Evolutionary conservation across 352 stramenopile species (phyloP).

Genomic region (Pilasporangium apinafurcum): DNA sequence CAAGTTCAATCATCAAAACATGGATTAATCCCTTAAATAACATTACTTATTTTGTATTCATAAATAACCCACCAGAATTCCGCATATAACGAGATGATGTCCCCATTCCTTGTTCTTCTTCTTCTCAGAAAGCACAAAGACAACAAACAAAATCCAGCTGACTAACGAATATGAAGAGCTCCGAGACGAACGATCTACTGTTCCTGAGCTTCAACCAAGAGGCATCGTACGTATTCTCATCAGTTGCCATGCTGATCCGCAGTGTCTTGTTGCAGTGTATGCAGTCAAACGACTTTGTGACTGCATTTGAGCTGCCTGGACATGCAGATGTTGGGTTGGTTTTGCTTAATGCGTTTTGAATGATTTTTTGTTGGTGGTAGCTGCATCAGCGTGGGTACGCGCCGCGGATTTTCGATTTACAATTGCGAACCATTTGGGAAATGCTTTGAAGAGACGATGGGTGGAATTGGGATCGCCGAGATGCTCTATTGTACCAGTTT

Average conservation of each 20-base stretch:
- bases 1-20: too few relatives aligned
- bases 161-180: conserved; percentile 31
- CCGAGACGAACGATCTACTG: conserved; percentile 58
- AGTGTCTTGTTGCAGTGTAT: too few relatives aligned
- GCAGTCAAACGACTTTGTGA: not conserved
- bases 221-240: conserved; percentile 69
- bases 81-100: too few relatives aligned
- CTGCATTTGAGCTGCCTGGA: not conserved
- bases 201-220: conserved; percentile 92
- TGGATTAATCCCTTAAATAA: too few relatives aligned
- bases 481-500: conserved; percentile 93
- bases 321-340: too few relatives aligned
- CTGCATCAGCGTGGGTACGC: conserved; percentile 88
- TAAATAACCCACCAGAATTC: too few relatives aligned
- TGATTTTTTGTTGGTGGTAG: conserved; percentile 24
- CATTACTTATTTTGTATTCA: too few relatives aligned
- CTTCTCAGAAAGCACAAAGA: too few relatives aligned
- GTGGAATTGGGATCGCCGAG: conserved; percentile 86
- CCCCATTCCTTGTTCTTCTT: too few relatives aligned
- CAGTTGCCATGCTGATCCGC: too few relatives aligned
- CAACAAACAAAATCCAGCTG: too few relatives aligned
- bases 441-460: conserved; percentile 83
- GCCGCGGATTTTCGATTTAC: conserved; percentile 86
- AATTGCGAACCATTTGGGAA: conserved; percentile 90
- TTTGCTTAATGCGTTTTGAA: not conserved